Conservation (phyloP, 176 grass and related monocot genomes). For the Thalia dealbata region DNA sequence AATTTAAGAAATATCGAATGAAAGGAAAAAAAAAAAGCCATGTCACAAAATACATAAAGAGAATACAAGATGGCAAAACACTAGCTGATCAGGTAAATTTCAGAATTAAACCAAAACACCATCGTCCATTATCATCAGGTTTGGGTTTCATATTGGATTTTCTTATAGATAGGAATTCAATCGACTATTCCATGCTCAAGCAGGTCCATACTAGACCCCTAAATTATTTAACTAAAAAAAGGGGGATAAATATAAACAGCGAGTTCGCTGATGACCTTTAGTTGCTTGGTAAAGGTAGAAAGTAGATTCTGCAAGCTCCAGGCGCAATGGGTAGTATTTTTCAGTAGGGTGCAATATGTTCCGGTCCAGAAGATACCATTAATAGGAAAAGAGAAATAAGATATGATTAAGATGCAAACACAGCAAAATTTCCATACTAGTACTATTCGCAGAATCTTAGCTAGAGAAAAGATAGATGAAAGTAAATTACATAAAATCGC, state of each 20-base stretch:
- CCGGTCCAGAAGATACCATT: constrained; percentile 85
- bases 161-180: too few species aligned
- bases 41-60: neutral
- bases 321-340: constrained; percentile 91
- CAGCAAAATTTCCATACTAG: too few species aligned
- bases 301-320: constrained; percentile 95
- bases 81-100: too few species aligned
- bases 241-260: neutral
- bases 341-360: constrained; percentile 82
- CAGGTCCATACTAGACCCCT: neutral
- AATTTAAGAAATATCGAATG: constrained; percentile 11
- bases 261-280: constrained; percentile 36
- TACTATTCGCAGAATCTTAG: too few species aligned
- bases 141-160: too few species aligned
- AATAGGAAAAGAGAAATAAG: constrained; percentile 26
- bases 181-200: too few species aligned
- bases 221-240: neutral
- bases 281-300: constrained; percentile 99
- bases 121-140: neutral
- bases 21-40: neutral
- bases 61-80: neutral
- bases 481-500: too few species aligned
- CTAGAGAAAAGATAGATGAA: too few species aligned
- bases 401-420: too few species aligned
- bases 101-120: neutral